Evolutionary conservation across 2,329 filamentous ascomycete species (phyloP).

Genomic region (Pezicula rhizophila): DNA sequence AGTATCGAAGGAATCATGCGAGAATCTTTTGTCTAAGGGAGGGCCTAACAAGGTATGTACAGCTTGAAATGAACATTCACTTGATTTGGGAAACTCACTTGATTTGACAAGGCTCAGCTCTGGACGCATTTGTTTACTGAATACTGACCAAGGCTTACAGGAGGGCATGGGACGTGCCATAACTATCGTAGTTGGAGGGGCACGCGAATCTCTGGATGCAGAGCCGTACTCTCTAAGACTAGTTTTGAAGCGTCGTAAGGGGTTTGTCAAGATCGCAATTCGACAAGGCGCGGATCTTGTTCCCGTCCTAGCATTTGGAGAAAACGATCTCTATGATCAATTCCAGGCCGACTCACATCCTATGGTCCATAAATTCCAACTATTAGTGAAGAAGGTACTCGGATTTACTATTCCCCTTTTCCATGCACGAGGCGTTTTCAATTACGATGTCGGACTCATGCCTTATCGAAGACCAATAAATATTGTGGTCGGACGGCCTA

Average conservation of each 20-base stretch:
- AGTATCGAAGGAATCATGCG: conserved; percentile 86
- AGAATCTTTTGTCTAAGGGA: conserved; percentile 77
- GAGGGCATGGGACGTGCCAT: conserved; percentile 93
- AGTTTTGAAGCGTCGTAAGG: conserved; percentile 77
- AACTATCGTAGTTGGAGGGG: conserved; percentile 91
- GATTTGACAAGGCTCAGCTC: not conserved
- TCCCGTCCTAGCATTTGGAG: conserved; percentile 85
- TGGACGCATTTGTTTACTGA: not conserved
- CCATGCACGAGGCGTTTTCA: conserved; percentile 88
- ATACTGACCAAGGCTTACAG: conserved; percentile 17
- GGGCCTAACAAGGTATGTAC: conserved; percentile 52
- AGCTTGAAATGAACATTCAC: too few relatives aligned
- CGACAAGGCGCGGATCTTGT: conserved; percentile 90
- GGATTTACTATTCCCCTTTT: conserved; percentile 91
- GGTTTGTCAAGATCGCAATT: conserved; percentile 90
- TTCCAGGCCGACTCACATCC: conserved; percentile 72
- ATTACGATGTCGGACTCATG: conserved; percentile 96
- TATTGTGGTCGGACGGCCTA: conserved; percentile 80
- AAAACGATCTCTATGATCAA: conserved; percentile 95
- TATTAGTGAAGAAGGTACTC: conserved; percentile 76
- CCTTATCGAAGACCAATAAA: conserved; percentile 85
- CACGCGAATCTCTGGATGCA: conserved; percentile 85
- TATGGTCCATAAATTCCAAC: conserved; percentile 71
- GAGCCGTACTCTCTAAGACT: conserved; percentile 71
- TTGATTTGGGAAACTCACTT: not conserved